Evolutionary conservation across 2,329 filamentous ascomycete species (phyloP), one percentile per base, ranked within the genome.

Genomic region (Pseudomassariella vexata): DNA sequence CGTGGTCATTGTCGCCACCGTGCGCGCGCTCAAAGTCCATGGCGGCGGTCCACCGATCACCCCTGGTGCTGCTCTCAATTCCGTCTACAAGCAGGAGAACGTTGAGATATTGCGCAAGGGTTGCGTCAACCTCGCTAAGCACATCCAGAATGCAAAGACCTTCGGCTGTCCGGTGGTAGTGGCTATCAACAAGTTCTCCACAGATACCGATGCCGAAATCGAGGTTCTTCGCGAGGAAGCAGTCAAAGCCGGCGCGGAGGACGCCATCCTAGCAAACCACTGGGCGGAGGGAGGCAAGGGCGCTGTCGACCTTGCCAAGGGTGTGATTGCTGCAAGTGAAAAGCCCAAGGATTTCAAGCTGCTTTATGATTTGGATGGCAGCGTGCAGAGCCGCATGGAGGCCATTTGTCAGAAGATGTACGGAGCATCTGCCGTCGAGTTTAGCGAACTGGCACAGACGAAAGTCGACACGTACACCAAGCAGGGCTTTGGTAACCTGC

Each of bases 141-240:
- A 98, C 56, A 94, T 98, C 46, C 64, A 76, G 47, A 96, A 96
- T 47, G 92, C 92, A 35, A 86, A 77, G 58, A 70, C 76, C 9
- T 98, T 94, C 52, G 92, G 92, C 24, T 77, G 95, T 14, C 90
- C 92, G 5, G 90, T 98, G 6, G 83, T 98, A 11, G 90, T 98
- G 10, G 92, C 90, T 32, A 92, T 98, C 70, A 98, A 98, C 73
- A 87, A 85, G 60, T 95, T 98, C 59, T 76, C 84, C 40, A 95
- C 88, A 5, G 92, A 98, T 55, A 95, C 89, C 3, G 82, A 90
- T 10, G 89, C 89, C 33, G 92, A 98, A 58, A 82, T 95, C 39
- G 77, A 82, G 22, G 83, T 92, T 40, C 79, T 98, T 47, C 82
- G 85, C 36, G 88, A 96, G 57, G 90, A 95, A 58, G 82, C 92